These are phyloP conservation scores for Tilletia walkeri DNA, from an alignment of 1,284 basidiomycete species.

Conservation along the genomic window DNA sequence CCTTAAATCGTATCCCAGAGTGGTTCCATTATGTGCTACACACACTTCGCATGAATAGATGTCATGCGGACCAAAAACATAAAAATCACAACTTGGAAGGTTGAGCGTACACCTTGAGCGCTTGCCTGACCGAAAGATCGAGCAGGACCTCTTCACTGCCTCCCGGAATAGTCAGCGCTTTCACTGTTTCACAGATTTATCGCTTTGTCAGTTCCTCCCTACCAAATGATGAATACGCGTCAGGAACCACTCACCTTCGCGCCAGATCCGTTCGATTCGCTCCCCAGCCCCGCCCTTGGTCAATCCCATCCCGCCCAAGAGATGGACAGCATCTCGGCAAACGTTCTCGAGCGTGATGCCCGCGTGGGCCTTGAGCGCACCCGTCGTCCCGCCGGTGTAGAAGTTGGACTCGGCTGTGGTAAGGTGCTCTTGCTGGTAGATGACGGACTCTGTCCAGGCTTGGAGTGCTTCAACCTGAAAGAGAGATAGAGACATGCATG, in stretches of 20 bases:
- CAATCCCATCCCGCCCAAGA: slow-evolving; percentile 44
- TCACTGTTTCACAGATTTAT: neutral
- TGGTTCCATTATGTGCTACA: too few species aligned
- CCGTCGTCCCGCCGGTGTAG: slow-evolving; percentile 40
- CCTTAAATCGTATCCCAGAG: too few species aligned
- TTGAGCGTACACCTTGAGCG: slow-evolving; percentile 39
- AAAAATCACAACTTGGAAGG: slow-evolving; percentile 14
- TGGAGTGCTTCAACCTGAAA: slow-evolving; percentile 38
- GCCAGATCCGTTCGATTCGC: slow-evolving; percentile 42
- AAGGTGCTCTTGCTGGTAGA: slow-evolving; percentile 40
- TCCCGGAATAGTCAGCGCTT: slow-evolving; percentile 36
- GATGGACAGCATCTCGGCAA: slow-evolving; percentile 34
- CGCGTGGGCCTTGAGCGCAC: slow-evolving; percentile 47
- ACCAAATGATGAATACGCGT: too few species aligned
- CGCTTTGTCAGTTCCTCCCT: too few species aligned
- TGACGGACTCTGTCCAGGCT: slow-evolving; percentile 38
- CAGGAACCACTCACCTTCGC: slow-evolving; percentile 23
- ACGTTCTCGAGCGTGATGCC: slow-evolving; percentile 43
- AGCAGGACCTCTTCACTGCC: slow-evolving; percentile 44
- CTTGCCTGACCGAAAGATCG: slow-evolving; percentile 43
- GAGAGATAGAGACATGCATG: too few species aligned
- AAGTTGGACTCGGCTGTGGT: slow-evolving; percentile 33
- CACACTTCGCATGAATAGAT: neutral
- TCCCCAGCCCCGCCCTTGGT: slow-evolving; percentile 45
- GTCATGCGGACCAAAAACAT: neutral